phyloP scores from a whole-genome alignment of 2,329 filamentous ascomycete species.

The Fusarium vanettenii region DNA sequence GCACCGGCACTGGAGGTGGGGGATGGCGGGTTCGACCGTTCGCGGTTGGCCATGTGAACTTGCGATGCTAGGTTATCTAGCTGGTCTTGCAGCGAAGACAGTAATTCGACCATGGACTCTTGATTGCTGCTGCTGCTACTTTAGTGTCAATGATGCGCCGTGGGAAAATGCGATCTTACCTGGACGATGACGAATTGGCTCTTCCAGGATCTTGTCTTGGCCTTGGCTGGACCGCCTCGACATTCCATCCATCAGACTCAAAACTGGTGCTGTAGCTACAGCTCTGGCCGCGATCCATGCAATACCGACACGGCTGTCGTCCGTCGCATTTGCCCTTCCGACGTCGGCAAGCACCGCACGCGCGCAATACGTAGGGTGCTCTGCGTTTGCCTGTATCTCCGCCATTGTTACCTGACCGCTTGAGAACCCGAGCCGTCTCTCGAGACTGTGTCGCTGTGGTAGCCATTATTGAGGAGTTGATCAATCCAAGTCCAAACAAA shows the following conservation, averaged over 20 bases:
- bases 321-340: slow-evolving; percentile 42
- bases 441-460: not conserved
- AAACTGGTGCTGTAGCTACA: slow-evolving; percentile 23
- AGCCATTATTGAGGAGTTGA: not conserved
- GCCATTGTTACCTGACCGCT: not conserved
- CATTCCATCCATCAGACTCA: not conserved
- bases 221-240: not conserved
- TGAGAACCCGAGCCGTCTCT: not conserved
- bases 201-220: not conserved
- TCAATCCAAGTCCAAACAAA: not conserved
- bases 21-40: not conserved
- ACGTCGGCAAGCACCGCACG: slow-evolving; percentile 39
- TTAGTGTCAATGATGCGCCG: not conserved
- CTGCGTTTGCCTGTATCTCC: slow-evolving; percentile 9
- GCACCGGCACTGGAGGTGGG: slow-evolving; percentile 1
- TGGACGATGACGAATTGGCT: not conserved
- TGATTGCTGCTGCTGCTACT: slow-evolving; percentile 3
- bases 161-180: not conserved
- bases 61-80: slow-evolving; percentile 24
- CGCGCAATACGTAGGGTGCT: slow-evolving; percentile 36
- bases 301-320: slow-evolving; percentile 34
- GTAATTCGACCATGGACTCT: slow-evolving; percentile 18
- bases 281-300: slow-evolving; percentile 16
- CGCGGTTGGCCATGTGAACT: slow-evolving; percentile 3
- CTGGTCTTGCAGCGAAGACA: slow-evolving; percentile 18